phyloP scores from a whole-genome alignment of 176 grass and related monocot species.

The Themeda triandra region DNA sequence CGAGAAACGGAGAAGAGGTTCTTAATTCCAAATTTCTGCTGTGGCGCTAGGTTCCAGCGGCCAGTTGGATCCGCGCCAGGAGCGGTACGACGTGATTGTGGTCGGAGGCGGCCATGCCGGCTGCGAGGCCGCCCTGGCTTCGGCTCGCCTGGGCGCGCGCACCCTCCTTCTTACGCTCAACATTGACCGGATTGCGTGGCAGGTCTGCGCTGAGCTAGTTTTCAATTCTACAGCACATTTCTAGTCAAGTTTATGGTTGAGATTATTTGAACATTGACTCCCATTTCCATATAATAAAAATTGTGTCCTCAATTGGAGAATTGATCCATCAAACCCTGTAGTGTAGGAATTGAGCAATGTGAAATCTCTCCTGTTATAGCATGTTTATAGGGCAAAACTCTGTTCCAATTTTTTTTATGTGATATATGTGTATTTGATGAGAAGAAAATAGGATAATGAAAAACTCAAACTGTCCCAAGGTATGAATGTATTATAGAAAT shows the following conservation, averaged over 20 bases:
- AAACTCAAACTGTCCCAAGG: no score
- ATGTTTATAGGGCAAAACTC: not conserved
- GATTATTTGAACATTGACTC: not conserved
- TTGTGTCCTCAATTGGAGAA: not conserved
- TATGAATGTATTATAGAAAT: not conserved
- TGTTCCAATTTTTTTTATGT: not conserved
- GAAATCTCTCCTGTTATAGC: not conserved
- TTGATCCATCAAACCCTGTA: not conserved
- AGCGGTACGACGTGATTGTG: constrained; percentile 93
- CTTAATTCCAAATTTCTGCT: constrained; percentile 9
- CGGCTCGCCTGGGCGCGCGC: constrained; percentile 76
- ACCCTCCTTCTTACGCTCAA: constrained; percentile 97
- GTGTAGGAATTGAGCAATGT: not conserved
- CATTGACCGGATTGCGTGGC: constrained; percentile 97
- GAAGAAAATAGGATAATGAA: no score
- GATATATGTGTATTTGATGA: no score
- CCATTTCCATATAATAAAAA: not conserved
- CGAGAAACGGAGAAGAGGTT: not conserved
- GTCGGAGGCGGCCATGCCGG: constrained; percentile 94
- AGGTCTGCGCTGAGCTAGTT: constrained; percentile 31
- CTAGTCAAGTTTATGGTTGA: not conserved
- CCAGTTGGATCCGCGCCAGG: constrained; percentile 25
- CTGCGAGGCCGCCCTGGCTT: constrained; percentile 91
- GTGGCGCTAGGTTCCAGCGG: constrained; percentile 33
- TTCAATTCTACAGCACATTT: not conserved